These are phyloP conservation scores for Hymenoscyphus fructigenus DNA, from an alignment of 2,329 filamentous ascomycete genomes.

Conservation along the genomic window DNA sequence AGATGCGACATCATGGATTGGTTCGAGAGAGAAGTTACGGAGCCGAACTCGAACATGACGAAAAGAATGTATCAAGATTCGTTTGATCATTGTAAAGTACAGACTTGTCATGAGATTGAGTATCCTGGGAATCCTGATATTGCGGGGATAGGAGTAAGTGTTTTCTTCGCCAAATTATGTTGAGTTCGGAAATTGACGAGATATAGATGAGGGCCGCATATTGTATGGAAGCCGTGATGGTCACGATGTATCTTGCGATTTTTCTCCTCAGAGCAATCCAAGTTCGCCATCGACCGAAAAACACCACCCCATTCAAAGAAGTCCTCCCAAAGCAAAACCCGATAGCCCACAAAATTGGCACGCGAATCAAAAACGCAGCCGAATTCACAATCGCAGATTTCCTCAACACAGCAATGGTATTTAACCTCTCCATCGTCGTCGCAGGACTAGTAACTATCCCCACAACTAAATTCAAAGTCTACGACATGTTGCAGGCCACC, in stretches of 20 bases:
- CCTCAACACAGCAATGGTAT: neutral
- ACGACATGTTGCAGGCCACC: neutral
- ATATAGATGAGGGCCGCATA: neutral
- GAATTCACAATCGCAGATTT: neutral
- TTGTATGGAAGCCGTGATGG: neutral
- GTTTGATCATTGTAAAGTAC: neutral
- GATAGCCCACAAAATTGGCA: neutral
- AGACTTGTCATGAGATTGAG: neutral
- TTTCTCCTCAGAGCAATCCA: neutral
- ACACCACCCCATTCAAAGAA: neutral
- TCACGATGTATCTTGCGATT: neutral
- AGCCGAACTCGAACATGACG: neutral
- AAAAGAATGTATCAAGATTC: neutral
- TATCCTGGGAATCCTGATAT: neutral
- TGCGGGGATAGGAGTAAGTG: neutral
- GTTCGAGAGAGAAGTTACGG: neutral
- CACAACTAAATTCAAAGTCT: neutral
- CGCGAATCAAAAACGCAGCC: neutral
- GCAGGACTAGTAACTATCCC: neutral
- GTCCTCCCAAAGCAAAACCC: neutral
- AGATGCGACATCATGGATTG: neutral
- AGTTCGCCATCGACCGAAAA: neutral
- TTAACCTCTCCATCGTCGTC: neutral
- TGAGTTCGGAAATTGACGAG: no score
- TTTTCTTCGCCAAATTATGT: neutral